Percentiles rank a stretch among this genome's conserved stretches.
Conservation (phyloP, 225 moss, liverwort and hornwort genomes). For the Antitrichia curtipendula region DNA sequence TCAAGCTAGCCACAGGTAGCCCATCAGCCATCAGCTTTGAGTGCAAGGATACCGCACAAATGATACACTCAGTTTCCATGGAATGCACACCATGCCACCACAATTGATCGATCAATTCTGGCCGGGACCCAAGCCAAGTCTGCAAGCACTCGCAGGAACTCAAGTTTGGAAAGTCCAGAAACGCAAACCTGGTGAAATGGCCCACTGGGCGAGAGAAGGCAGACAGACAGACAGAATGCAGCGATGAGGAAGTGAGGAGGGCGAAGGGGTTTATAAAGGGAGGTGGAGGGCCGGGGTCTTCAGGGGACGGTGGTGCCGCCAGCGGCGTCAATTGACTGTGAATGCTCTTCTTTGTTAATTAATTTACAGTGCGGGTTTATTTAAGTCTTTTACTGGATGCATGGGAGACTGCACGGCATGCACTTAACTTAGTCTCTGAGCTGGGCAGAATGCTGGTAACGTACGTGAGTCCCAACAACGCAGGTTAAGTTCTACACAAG, state of each 20-base stretch:
- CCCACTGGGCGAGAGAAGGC: background rate
- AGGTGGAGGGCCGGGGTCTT: background rate
- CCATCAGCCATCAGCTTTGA: background rate
- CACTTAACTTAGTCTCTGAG: background rate
- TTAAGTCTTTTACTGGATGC: background rate
- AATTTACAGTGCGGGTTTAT: background rate
- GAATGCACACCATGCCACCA: background rate
- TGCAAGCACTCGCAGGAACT: background rate
- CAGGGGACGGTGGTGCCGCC: background rate
- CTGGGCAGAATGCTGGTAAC: background rate
- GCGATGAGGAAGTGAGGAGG: background rate
- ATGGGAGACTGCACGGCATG: background rate
- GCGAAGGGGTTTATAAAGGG: conserved; percentile 1
- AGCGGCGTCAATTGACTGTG: background rate
- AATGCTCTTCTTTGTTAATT: background rate
- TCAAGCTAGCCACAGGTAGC: background rate
- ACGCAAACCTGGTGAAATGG: background rate
- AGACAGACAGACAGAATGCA: background rate
- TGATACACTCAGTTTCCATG: background rate
- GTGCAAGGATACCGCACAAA: background rate
- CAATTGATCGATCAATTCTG: background rate
- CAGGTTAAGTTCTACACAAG: background rate
- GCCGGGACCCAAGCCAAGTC: background rate
- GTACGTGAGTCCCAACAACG: background rate
- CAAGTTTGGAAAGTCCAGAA: background rate